Percentiles rank a stretch among this genome's conserved stretches.
Conservation (phyloP, 2,329 filamentous ascomycete genomes). For the Gnomoniopsis smithogilvyi region DNA sequence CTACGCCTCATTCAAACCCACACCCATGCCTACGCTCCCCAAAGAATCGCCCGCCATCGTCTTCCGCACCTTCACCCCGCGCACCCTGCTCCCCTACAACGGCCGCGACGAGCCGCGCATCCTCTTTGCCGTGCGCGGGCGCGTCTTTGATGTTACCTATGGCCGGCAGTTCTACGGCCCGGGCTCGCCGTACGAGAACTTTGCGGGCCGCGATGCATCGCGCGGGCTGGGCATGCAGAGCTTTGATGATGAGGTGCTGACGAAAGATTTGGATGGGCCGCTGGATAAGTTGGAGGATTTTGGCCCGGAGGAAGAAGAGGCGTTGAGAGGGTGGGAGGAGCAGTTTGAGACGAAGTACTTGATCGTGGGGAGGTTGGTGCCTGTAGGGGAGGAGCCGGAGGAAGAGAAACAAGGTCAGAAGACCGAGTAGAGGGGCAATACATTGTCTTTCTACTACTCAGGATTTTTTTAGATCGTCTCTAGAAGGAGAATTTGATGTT, state of each 20-base stretch:
- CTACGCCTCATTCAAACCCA: constrained; percentile 53
- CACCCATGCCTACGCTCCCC: constrained; percentile 43
- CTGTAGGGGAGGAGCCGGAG: constrained; percentile 38
- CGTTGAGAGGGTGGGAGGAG: constrained; percentile 88
- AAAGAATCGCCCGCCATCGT: constrained; percentile 55
- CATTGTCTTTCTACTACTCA: background rate
- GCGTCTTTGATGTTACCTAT: constrained; percentile 83
- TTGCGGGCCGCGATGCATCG: constrained; percentile 87
- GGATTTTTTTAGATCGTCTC: too few species aligned
- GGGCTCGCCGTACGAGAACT: constrained; percentile 92
- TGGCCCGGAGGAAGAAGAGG: constrained; percentile 73
- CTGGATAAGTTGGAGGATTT: constrained; percentile 74
- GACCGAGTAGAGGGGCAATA: constrained; percentile 22
- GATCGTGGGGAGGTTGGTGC: constrained; percentile 83
- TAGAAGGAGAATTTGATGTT: background rate
- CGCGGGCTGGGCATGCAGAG: constrained; percentile 85
- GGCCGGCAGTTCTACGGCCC: constrained; percentile 96
- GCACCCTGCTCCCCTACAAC: constrained; percentile 80
- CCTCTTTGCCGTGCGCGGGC: constrained; percentile 86
- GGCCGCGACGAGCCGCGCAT: constrained; percentile 72
- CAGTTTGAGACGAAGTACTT: constrained; percentile 91
- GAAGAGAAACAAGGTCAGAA: constrained; percentile 29
- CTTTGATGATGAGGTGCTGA: constrained; percentile 95
- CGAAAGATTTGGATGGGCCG: constrained; percentile 80
- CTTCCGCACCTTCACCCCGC: constrained; percentile 70